phyloP scores from a whole-genome alignment of 2,329 filamentous ascomycete species.

The Leptographium wingfieldii region DNA sequence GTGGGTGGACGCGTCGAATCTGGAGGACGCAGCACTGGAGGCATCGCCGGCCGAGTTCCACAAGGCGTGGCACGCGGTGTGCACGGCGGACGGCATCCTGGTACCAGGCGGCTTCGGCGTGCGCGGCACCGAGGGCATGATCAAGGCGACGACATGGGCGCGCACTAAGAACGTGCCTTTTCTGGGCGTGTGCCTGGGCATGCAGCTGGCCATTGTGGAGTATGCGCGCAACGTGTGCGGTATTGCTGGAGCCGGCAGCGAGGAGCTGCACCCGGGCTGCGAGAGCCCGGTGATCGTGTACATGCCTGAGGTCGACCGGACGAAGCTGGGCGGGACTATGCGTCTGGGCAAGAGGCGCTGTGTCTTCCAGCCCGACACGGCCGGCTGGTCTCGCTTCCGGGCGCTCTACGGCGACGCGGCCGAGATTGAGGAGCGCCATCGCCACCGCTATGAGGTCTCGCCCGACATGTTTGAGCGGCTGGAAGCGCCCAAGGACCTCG shows the following conservation, averaged over 20 bases:
- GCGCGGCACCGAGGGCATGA: conserved; percentile 82
- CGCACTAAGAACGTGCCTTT: conserved; percentile 70
- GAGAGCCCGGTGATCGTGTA: conserved; percentile 65
- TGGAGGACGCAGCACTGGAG: conserved; percentile 54
- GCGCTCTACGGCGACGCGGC: conserved; percentile 48
- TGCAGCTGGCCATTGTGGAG: conserved; percentile 89
- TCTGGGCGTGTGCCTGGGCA: conserved; percentile 81
- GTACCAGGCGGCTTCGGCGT: conserved; percentile 69
- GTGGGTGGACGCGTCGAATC: conserved; percentile 74
- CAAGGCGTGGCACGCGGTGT: conserved; percentile 73
- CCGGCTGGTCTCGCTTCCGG: conserved; percentile 57
- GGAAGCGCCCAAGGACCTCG: conserved; percentile 44
- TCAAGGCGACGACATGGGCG: conserved; percentile 75
- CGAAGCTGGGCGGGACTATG: conserved; percentile 70
- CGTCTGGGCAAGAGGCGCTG: conserved; percentile 59
- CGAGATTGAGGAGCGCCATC: conserved; percentile 53
- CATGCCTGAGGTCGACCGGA: conserved; percentile 62
- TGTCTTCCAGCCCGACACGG: conserved; percentile 53
- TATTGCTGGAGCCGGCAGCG: conserved; percentile 41
- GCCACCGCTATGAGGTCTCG: conserved; percentile 74
- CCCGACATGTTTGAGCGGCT: conserved; percentile 53
- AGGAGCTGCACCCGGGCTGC: conserved; percentile 43
- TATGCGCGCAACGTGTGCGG: conserved; percentile 65
- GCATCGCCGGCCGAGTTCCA: conserved; percentile 61
- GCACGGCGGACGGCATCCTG: conserved; percentile 53